Conservation (phyloP, 2,329 filamentous ascomycete genomes). For the Aspergillus versicolor region DNA sequence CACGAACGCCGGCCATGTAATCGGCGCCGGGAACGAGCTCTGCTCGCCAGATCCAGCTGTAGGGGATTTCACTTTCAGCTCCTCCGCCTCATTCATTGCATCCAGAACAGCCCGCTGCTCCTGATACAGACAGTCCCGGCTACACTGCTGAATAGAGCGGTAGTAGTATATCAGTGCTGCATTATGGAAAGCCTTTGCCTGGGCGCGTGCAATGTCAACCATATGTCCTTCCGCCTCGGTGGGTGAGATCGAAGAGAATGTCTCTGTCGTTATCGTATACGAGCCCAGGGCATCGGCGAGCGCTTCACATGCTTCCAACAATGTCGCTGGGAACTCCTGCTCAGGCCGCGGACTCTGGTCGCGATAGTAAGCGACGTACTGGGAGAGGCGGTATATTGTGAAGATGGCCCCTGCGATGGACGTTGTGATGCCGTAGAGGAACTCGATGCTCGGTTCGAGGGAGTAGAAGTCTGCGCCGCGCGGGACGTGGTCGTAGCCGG, state of each 20-base stretch:
- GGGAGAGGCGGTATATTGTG: background rate
- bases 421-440: background rate
- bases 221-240: background rate
- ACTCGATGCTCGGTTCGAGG: background rate
- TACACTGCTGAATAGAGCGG: background rate
- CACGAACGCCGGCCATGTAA: background rate
- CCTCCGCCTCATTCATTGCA: background rate
- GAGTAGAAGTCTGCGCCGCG: background rate
- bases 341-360: background rate
- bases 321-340: background rate
- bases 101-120: background rate
- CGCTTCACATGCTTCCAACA: background rate
- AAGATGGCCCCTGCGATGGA: slow-evolving; percentile 11
- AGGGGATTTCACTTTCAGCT: background rate
- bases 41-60: too few relatives aligned
- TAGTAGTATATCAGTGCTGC: background rate
- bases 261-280: background rate
- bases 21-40: background rate
- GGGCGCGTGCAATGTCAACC: background rate
- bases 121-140: background rate
- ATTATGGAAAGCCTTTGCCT: background rate
- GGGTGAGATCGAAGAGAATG: background rate
- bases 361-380: background rate
- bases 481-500: background rate
- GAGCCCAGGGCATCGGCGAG: background rate